Evolutionary conservation across 23 red algal genomes (phyloP), one percentile per base, ranked within the genome.

Genomic region (Rhodosorus marinus): DNA sequence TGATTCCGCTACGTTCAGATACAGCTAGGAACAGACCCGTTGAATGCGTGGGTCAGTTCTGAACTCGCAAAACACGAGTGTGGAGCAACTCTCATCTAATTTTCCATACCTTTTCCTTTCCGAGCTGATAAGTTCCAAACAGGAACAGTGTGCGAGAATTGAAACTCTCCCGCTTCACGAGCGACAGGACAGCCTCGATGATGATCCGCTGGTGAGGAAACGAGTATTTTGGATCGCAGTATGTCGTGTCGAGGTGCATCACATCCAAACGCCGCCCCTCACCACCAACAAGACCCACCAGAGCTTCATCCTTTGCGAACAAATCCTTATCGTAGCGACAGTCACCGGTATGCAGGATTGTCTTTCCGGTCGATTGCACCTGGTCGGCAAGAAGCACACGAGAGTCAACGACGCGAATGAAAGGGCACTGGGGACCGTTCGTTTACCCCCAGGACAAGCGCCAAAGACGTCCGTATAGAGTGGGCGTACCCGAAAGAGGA

Each of bases 191-290:
- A 6, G 41, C 52, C 11, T 48, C 32, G 14, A 93, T 36, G 15
- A 64, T 62, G 3, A 1, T 24, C 7, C 28, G 42, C 43, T 82
- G 86, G 8, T 21, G 46, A 0, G 74, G 66, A 48, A 93, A 93
- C 2, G 30, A 57, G 46, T 82, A 76, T 8, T 41, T 35, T 6
- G 69, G 67, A 2, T 74, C 55, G 54, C 86, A 75, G 59, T 93
- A 93, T 4, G 86, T 93, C n/a, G 86, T 93, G 23, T 93, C 86
- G 38, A 93, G 31, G 47, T 82, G 65, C 4, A 93, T 58, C 56
- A 52, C 32, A 32, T 81, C 31, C 7, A 93, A 31, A 0, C 36
- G 34, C 0, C 8, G 14, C 3, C n/a, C n/a, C n/a, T 33, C 51
- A 5, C 24, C 49, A 1, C 21, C 36, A 8, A 58, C 67, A 8